phyloP scores from a whole-genome alignment of 2,329 filamentous ascomycete species.

The Aspergillus jensenii region DNA sequence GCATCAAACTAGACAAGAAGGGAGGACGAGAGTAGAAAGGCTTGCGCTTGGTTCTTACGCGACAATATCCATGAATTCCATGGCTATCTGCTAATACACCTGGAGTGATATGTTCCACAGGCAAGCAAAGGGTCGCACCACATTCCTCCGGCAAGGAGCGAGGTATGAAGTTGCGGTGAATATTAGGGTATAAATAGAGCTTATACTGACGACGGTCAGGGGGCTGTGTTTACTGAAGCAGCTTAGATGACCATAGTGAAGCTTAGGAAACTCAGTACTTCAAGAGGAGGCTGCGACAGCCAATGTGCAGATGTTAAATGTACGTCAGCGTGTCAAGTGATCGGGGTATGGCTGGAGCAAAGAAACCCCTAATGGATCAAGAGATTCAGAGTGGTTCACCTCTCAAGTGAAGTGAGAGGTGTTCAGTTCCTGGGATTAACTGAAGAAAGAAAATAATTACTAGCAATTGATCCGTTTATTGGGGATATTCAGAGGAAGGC shows the following conservation, averaged over 20 bases:
- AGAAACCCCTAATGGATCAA: neutral
- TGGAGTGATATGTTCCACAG: conserved; percentile 8
- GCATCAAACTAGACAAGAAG: conserved; percentile 3
- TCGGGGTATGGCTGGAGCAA: neutral
- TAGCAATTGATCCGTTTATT: conserved; percentile 5
- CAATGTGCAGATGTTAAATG: neutral
- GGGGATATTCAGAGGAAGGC: conserved; percentile 16
- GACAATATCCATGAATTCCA: conserved; percentile 45
- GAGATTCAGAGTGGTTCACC: neutral
- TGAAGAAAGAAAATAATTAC: conserved; percentile 12
- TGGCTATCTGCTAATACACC: conserved; percentile 20
- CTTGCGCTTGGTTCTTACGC: conserved; percentile 31
- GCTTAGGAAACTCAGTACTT: conserved; percentile 6
- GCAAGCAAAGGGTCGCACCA: conserved; percentile 10
- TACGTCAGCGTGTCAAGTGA: neutral
- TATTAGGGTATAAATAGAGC: neutral
- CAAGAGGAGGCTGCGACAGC: conserved; percentile 1
- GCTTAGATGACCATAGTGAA: conserved; percentile 17
- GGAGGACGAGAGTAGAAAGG: neutral
- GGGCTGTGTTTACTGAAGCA: neutral
- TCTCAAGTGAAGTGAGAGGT: neutral
- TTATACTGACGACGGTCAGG: neutral
- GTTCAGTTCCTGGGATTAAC: neutral
- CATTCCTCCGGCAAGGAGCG: conserved; percentile 17
- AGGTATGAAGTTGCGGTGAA: neutral